These are phyloP conservation scores for Vitis riparia DNA, from an alignment of 164 flowering plant genomes.

Conservation along the genomic window DNA sequence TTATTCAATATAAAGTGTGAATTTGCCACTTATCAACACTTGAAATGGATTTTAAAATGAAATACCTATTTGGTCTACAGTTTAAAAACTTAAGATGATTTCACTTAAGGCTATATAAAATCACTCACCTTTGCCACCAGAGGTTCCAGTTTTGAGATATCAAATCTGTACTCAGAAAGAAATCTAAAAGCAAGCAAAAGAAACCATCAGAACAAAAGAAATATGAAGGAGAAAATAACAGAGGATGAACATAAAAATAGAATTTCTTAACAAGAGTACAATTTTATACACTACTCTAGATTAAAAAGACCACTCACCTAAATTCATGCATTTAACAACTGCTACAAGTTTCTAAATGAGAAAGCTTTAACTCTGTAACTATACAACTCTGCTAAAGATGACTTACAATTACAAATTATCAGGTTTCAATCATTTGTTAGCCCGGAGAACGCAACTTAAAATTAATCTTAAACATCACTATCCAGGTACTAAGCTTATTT, in stretches of 20 bases:
- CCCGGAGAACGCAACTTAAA: no score
- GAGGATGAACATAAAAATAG: no score
- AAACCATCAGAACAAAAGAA: conserved; percentile 2
- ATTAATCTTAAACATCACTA: no score
- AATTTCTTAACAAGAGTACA: not conserved
- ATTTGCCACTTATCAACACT: no score
- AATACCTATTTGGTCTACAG: no score
- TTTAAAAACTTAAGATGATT: not conserved
- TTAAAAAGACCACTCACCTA: not conserved
- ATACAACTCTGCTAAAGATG: not conserved
- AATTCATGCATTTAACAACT: not conserved
- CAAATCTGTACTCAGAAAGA: conserved; percentile 76
- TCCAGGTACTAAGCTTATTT: no score
- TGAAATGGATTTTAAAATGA: no score
- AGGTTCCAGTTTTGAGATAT: conserved; percentile 91
- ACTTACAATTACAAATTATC: not conserved
- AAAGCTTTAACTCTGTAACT: not conserved
- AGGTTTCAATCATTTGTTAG: no score
- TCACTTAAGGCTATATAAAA: conserved; percentile 1
- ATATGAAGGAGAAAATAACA: not conserved
- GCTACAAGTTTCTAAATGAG: not conserved
- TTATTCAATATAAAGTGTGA: not conserved
- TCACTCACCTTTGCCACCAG: conserved; percentile 89
- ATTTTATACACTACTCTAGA: not conserved
- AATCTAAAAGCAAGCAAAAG: conserved; percentile 37